phyloP scores from a whole-genome alignment of 768 basidiomycete genomes.

The Plicaturopsis crispa region DNA sequence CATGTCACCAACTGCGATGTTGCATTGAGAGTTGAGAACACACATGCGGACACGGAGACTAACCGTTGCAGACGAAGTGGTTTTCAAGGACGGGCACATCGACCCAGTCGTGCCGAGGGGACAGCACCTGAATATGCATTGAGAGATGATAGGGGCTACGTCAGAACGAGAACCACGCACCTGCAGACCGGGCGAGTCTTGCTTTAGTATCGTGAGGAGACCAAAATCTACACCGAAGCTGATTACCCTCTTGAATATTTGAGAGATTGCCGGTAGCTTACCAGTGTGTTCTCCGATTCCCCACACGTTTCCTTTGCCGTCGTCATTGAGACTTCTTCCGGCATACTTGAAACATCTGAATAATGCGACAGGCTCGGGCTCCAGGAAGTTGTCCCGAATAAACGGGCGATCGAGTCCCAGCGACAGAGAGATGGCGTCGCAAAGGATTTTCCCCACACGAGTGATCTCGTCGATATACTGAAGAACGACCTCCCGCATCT shows the following conservation, averaged over 20 bases:
- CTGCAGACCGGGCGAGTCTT: background rate
- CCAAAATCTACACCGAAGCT: too few relatives aligned
- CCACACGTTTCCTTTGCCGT: background rate
- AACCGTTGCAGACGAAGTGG: slow-evolving; percentile 2
- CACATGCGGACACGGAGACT: background rate
- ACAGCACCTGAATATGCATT: background rate
- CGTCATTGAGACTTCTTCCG: background rate
- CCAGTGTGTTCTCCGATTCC: background rate
- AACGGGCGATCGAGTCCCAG: background rate
- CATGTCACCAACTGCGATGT: slow-evolving; percentile 5
- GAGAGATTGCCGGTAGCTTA: background rate
- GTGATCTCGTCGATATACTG: too few relatives aligned
- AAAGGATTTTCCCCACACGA: too few relatives aligned
- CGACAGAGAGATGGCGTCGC: background rate
- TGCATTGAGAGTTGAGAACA: background rate
- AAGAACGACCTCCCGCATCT: slow-evolving; percentile 1
- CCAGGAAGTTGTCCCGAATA: background rate
- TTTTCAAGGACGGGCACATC: slow-evolving; percentile 3
- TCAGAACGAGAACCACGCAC: background rate
- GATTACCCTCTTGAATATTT: background rate
- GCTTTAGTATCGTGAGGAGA: background rate
- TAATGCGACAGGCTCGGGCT: background rate
- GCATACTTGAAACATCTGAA: background rate
- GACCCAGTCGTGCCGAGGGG: slow-evolving; percentile 2
- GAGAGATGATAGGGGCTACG: background rate